Base-by-base conservation (phyloP, 805 yeast species). In the Schwanniomyces yamadae region DNA sequence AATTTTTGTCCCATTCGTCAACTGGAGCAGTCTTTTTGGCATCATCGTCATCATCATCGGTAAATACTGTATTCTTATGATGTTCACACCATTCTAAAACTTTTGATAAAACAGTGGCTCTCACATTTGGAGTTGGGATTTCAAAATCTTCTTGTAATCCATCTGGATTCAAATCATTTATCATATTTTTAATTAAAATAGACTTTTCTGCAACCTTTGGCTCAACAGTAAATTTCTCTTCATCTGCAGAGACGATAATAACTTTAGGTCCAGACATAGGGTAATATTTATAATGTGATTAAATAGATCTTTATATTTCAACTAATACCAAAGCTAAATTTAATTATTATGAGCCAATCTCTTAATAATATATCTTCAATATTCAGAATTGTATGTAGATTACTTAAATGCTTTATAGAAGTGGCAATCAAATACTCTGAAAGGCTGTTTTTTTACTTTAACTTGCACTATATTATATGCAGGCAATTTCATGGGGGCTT, bases 11-110 rank as follows among this genome's bases (percentile, higher is more conserved):
- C 98, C 98, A 91, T 31, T 89, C 89, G 43, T 84, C 91, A 34
- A 91, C 88, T 3, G 95, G 96, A 2, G 89, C 88, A n/a, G 91
- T 75, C 56, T 85, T 86, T 58, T 84, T 80, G 16, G 86, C 77
- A 48, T 87, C 95, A 36, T 84, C 90, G 45, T 87, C 96, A 36
- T 82, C 90, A 32, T 75, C 80, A 44, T 81, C 88, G 13, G 86
- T 85, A 61, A 82, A 82, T 13, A 70, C 71, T 7, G 84, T 76
- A 56, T 86, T 89, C 59, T 82, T 84, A 69, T 91, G 96, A 59
- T 91, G 93, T 54, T 86, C 95, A 52, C 96, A 89, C 95, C 96
- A 91, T 57, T 91, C 96, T 36, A 91, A 71, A n/a, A 91, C 91
- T 57, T 89, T 88, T 59, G 84, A 79, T 63, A 91, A 72, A 14